Evolutionary conservation across 176 grass and related monocot genomes (phyloP), one percentile per base, ranked within the genome.

Genomic region (Juncus effusus): DNA sequence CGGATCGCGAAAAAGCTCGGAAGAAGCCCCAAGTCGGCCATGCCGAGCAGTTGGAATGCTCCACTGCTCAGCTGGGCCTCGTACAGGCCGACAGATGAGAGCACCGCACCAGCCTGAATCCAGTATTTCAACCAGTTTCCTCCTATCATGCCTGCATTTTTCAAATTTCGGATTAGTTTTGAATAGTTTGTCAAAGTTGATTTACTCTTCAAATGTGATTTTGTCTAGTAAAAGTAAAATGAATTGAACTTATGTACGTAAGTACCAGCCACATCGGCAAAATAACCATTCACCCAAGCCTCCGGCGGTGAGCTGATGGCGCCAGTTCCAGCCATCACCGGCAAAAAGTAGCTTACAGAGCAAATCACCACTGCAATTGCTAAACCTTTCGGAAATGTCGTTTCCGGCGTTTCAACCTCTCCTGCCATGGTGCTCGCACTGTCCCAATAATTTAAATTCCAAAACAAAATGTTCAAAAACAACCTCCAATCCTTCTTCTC

Each of bases 231-330:
- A 47, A 47, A 47, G 44, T 9, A 47, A 47, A 47, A 47, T 47
- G 44, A 47, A 47, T 47, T 47, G 44, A 47, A 47, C 44, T 6
- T 7, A 40, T 19, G 14, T 1, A 55, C 11, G 0, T 65, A 63
- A n/a, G 2, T 41, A 67, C 72, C 72, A 14, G 49, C 56, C n/a
- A 72, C 41, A 56, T 89, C 64, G 38, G 89, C 78, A 77, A 94
- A 94, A 59, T 82, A 88, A 41, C 85, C 90, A 73, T 94, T 80
- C 8, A 78, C 81, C 90, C 90, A 94, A 41, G 59, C 59, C 47
- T 81, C 72, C 42, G 72, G 65, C 6, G 28, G 70, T 15, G 68
- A 77, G 13, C 83, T 74, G 47, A 81, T 55, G 40, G 90, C 79
- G 40, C 90, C 85, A 0, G 79, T 94, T 7, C 68, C 82, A 1